Base-by-base conservation (phyloP, 2,329 filamentous ascomycete genomes). In the Neobulgaria alba region DNA sequence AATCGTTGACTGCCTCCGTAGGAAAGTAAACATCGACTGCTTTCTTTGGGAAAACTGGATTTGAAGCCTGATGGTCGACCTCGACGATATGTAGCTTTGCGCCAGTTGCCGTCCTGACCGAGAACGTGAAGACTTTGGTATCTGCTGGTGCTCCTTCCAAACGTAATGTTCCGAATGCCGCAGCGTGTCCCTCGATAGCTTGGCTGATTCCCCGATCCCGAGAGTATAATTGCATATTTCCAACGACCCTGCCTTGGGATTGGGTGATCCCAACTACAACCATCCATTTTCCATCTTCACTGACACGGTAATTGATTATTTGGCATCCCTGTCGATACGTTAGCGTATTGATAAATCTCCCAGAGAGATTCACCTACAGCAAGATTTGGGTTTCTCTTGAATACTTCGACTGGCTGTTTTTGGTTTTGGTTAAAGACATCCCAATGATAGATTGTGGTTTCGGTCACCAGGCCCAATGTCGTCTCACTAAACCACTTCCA, bases 301-400 rank as follows among this genome's bases (percentile, higher is more conserved):
- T 95, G 55, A 93, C 85, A 54, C 90, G 87, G 69, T 98, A 98
- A 71, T 96, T 98, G 77, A 98, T 98, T 65, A 98, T 98, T 77
- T 98, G 92, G 67, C 87, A 93, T 52, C 83, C 84, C 86, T 93
- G 57, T 9, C 15, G 9, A 39, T 14, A n/a, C 4, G n/a, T 47
- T 42, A 48, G 41, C 19, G 26, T 15, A 15, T 8, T 15, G 29
- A 21, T 32, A 17, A 19, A 23, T 15, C 40, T 17, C 18, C 16
- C 15, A 30, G 21, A n/a, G 17, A 29, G 12, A 20, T 9, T 15
- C 31, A 71, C 83, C 54, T 73, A 92, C 87, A 56, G 75, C 77
- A 42, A 98, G 77, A 61, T 95, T 95, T 53, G 82, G 75, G 60
- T 95, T 92, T 58, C 92, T 84, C 63, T 96, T 90, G 62, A 96